Evolutionary conservation across 345 rosid species (phyloP).

Genomic region (Clausena lansium): DNA sequence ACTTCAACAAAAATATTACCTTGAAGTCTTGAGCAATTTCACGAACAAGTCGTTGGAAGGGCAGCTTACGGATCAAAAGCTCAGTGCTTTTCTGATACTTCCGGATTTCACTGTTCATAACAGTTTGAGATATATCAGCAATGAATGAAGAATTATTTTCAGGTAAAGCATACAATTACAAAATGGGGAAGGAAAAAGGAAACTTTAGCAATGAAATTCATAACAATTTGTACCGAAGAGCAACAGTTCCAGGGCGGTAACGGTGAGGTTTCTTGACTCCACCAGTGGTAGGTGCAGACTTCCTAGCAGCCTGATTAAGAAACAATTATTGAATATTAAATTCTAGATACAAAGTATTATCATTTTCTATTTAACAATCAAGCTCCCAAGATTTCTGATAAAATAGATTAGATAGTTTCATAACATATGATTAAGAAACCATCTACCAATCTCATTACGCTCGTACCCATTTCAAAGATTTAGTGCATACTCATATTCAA

Average conservation of each 20-base stretch:
- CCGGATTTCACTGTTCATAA: slow-evolving; percentile 37
- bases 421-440: background rate
- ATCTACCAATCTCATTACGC: background rate
- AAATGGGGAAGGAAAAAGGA: background rate
- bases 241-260: slow-evolving; percentile 59
- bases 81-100: slow-evolving; percentile 56
- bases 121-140: background rate
- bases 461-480: background rate
- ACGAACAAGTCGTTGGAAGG: slow-evolving; percentile 60
- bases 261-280: slow-evolving; percentile 68
- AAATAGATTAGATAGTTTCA: background rate
- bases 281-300: slow-evolving; percentile 62
- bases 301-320: slow-evolving; percentile 45
- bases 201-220: background rate
- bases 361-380: background rate
- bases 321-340: background rate
- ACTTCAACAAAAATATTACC: slow-evolving; percentile 19
- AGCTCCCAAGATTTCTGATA: background rate
- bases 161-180: background rate
- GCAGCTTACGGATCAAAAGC: slow-evolving; percentile 50
- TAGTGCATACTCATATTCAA: too few relatives aligned
- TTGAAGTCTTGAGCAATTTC: slow-evolving; percentile 64
- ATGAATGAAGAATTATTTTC: background rate
- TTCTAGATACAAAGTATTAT: too few relatives aligned
- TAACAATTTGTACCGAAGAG: slow-evolving; percentile 35